Evolutionary conservation across 129 eudicot species (phyloP), one percentile per base, ranked within the genome.

Genomic region (Ambrosia artemisiifolia): DNA sequence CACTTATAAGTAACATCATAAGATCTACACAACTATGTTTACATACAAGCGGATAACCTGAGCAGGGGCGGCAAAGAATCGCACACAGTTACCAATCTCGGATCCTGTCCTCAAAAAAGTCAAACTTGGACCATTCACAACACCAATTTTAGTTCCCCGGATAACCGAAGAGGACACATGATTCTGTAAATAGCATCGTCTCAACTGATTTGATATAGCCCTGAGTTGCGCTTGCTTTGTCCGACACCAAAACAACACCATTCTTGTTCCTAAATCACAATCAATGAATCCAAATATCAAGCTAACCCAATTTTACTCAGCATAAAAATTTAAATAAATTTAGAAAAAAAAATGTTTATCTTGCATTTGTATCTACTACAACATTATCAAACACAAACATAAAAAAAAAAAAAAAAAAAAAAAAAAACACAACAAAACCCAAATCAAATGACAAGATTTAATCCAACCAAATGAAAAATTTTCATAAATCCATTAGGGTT

Each of bases 11-110:
- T n/a, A 13, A 44, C 69, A 72, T 60, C 44, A 48, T 38, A 16
- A 73, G 35, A 46, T 62, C 42, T 48, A 73, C 33, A 20, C 8
- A 70, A 36, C 40, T 6, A 62, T 13, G 16, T 75, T 11, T 55
- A 67, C 67, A 56, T 66, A 64, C 48, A 55, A 75, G 60, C 14
- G 24, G 11, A 77, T 81, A 34, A 89, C 92, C 96, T 86, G 87
- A 72, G 67, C 75, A 0, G 86, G 92, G 11, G 78, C 86, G 11
- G 94, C 91, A 66, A 80, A 87, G 74, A 79, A 87, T 34, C 96
- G 81, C 75, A 79, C 85, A 51, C 38, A 63, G 72, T 63, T 51
- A 20, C 64, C 59, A 32, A 85, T 19, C 40, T 69, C 79, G 16
- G 69, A 70, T 44, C 74, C 78, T 30, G 36, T 73, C 49, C 34